Base-by-base conservation (phyloP, 306 rosid genomes). In the Sesbania bispinosa region DNA sequence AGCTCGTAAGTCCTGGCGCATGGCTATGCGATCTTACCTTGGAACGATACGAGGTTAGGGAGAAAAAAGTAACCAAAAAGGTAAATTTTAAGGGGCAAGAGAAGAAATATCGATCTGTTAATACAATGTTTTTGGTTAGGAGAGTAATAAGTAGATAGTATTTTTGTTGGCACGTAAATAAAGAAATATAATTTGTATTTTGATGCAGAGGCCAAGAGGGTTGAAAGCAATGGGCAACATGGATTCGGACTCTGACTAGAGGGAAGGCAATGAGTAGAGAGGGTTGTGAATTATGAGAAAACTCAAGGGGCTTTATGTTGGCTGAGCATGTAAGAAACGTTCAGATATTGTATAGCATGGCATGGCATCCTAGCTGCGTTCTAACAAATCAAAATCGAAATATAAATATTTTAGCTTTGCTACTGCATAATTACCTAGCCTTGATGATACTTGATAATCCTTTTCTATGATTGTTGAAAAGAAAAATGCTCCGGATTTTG, bases 21-120 rank as follows among this genome's bases (percentile, higher is more conserved):
- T 92, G 96, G 96, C 71, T 92, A 3, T 92, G 91, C 18, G 97
- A 92, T 82, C 85, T 92, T 82, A 88, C 97, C 47, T 78, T 92
- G 14, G 97, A 92, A 51, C 86, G 97, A 41, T 92, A 92, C 4
- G 96, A 92, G 64, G 97, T 92, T 51, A 82, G 96, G 78, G 97
- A 89, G 93, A 92, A 92, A 85, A 92, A 89, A 83, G 85, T 84
- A 58, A 39, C 91, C 24, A 92, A 87, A 74, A 92, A 89, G 97
- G 97, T 88, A 82, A 19, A 10, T 30, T 70, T 8, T 23, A 38
- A 6, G 26, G 16, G 10, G 1, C 14, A 21, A 38, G 4, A 23
- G 0, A 13, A 52, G n/a, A n/a, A 38, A 10, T 38, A n/a, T n/a
- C 47, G 24, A 11, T 2, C 2, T 2, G 4, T 19, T 43, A 42